Evolutionary conservation across 2,329 filamentous ascomycete species (phyloP).

Genomic region (Aspergillus phoenicis): DNA sequence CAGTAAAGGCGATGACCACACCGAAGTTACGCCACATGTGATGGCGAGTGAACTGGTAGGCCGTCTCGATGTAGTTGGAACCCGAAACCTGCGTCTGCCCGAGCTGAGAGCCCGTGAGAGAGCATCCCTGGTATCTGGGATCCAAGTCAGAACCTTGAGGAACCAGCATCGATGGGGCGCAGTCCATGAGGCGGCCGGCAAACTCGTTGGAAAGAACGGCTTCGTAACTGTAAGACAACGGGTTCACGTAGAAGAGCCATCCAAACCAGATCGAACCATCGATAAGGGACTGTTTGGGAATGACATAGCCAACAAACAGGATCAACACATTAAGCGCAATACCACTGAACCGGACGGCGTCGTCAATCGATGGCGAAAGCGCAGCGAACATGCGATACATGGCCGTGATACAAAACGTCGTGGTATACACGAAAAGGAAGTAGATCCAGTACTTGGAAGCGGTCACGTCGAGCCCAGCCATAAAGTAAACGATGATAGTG

Average conservation of each 20-base stretch:
- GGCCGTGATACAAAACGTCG: slow-evolving; percentile 63
- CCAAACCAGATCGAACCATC: slow-evolving; percentile 66
- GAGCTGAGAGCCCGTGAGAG: slow-evolving; percentile 59
- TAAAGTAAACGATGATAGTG: slow-evolving; percentile 66
- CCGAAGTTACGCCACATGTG: slow-evolving; percentile 75
- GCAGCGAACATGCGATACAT: slow-evolving; percentile 69
- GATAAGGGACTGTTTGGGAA: slow-evolving; percentile 64
- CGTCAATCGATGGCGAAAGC: slow-evolving; percentile 65
- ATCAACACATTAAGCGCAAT: slow-evolving; percentile 63
- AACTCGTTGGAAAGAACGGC: slow-evolving; percentile 70
- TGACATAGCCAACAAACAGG: slow-evolving; percentile 69
- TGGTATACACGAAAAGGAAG: slow-evolving; percentile 65
- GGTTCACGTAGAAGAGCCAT: slow-evolving; percentile 61
- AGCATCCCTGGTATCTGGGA: slow-evolving; percentile 63
- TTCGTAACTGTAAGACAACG: slow-evolving; percentile 65
- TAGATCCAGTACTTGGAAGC: slow-evolving; percentile 68
- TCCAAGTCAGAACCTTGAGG: slow-evolving; percentile 60
- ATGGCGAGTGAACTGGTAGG: slow-evolving; percentile 59
- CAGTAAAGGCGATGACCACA: slow-evolving; percentile 72
- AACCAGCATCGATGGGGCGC: slow-evolving; percentile 61
- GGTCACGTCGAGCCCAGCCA: slow-evolving; percentile 60
- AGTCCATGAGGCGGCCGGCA: slow-evolving; percentile 58
- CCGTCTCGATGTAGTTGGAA: slow-evolving; percentile 55
- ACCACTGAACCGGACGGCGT: slow-evolving; percentile 66
- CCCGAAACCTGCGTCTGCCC: slow-evolving; percentile 57